These are phyloP conservation scores for Pythium dissotocum DNA, from an alignment of 352 stramenopile species.

Conservation along the genomic window DNA sequence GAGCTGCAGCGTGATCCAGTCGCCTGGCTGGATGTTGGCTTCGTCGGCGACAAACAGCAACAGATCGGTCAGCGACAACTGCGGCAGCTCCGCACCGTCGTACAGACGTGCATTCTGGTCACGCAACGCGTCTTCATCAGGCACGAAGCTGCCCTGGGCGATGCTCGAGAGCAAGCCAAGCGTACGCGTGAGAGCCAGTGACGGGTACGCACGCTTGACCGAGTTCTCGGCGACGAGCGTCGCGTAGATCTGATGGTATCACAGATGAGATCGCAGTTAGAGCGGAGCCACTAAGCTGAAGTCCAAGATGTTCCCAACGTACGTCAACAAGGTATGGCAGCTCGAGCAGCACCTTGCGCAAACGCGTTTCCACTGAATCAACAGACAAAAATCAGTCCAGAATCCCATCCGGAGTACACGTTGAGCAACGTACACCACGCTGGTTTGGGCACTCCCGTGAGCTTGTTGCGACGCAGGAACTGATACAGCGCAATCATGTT, in stretches of 20 bases:
- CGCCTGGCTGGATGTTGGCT: constrained; percentile 62
- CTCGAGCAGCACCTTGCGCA: constrained; percentile 72
- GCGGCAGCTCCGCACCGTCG: constrained; percentile 36
- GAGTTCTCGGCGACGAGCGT: constrained; percentile 60
- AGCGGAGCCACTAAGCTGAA: too few species aligned
- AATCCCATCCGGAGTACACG: too few species aligned
- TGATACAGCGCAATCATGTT: constrained; percentile 87
- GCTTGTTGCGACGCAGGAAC: constrained; percentile 70
- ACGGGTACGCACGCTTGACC: constrained; percentile 65
- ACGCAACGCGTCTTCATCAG: constrained; percentile 56
- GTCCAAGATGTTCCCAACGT: constrained; percentile 14
- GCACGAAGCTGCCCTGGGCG: constrained; percentile 65
- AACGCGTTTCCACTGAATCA: constrained; percentile 52
- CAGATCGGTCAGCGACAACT: constrained; percentile 33
- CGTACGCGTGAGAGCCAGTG: constrained; percentile 50
- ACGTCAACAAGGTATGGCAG: constrained; percentile 78
- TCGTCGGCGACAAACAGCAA: constrained; percentile 68
- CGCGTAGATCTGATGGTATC: constrained; percentile 56
- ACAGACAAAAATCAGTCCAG: neutral
- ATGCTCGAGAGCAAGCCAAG: constrained; percentile 72
- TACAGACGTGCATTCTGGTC: constrained; percentile 54
- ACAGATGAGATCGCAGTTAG: too few species aligned
- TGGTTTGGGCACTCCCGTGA: constrained; percentile 64
- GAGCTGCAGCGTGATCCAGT: constrained; percentile 78
- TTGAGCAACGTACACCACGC: constrained; percentile 44